These are phyloP conservation scores for Metschnikowia colocasiae DNA, from an alignment of 805 yeast genomes.

Conservation along the genomic window DNA sequence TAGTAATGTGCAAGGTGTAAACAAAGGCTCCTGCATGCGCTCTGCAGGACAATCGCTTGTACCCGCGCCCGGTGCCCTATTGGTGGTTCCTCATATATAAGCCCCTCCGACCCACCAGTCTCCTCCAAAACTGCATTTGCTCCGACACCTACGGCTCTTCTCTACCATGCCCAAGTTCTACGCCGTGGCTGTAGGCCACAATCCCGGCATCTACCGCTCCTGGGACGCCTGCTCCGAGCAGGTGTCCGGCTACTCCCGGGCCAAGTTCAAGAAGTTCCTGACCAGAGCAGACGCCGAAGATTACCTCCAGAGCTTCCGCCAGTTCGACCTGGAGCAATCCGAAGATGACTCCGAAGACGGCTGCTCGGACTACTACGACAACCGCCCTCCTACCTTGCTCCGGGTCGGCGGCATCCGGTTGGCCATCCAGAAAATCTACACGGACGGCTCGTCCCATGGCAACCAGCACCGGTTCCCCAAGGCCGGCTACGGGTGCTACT, in stretches of 20 bases:
- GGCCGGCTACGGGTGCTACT: constrained; percentile 78
- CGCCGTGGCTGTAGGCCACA: constrained; percentile 38
- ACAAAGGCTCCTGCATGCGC: too few relatives aligned
- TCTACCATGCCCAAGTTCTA: constrained; percentile 16
- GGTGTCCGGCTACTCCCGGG: constrained; percentile 55
- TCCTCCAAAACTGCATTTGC: too few relatives aligned
- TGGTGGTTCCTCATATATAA: too few relatives aligned
- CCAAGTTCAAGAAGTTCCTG: constrained; percentile 54
- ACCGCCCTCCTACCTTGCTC: neutral
- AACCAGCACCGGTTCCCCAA: constrained; percentile 44
- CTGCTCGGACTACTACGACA: neutral
- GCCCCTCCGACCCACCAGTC: too few relatives aligned
- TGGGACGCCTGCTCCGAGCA: constrained; percentile 59
- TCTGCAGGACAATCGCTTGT: too few relatives aligned
- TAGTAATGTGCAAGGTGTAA: too few relatives aligned
- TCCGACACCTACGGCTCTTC: neutral
- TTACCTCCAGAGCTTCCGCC: constrained; percentile 15
- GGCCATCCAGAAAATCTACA: constrained; percentile 42
- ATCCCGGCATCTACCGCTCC: constrained; percentile 49
- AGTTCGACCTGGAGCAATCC: too few relatives aligned
- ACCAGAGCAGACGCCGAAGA: constrained; percentile 46
- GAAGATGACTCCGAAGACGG: too few relatives aligned
- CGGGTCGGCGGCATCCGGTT: too few relatives aligned
- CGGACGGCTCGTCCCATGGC: constrained; percentile 74
- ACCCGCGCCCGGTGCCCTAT: too few relatives aligned